phyloP scores from a whole-genome alignment of 139 green algal genomes.

The Pleodorina starrii region DNA sequence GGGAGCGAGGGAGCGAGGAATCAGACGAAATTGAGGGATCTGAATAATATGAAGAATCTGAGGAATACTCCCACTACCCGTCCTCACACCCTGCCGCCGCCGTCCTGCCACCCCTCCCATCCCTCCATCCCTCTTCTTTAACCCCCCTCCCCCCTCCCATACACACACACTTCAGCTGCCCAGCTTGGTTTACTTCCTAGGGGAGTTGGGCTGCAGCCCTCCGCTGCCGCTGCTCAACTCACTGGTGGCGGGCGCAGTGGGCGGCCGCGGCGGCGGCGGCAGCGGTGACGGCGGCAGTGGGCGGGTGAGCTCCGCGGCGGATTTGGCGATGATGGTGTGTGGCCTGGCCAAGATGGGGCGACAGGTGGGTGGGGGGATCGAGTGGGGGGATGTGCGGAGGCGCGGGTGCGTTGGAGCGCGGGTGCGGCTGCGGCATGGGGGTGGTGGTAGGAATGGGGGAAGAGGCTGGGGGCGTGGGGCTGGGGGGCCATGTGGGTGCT shows the following conservation, averaged over 20 bases:
- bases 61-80: too few relatives aligned
- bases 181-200: not conserved
- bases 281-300: constrained; percentile 8
- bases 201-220: not conserved
- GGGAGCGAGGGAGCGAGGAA: too few relatives aligned
- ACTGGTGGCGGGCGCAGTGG: constrained; percentile 21
- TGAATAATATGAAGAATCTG: too few relatives aligned
- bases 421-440: too few relatives aligned
- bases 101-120: not conserved
- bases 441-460: too few relatives aligned
- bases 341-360: constrained; percentile 28
- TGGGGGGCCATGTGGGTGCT: too few relatives aligned
- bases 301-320: not conserved
- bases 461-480: too few relatives aligned
- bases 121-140: not conserved
- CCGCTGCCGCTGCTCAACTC: constrained; percentile 36
- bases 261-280: not conserved
- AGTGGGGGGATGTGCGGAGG: too few relatives aligned
- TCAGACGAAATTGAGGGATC: too few relatives aligned
- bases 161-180: not conserved
- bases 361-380: constrained; percentile 14
- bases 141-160: not conserved
- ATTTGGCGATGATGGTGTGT: constrained; percentile 11
- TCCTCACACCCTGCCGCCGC: too few relatives aligned
- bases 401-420: too few relatives aligned